phyloP scores from a whole-genome alignment of 768 basidiomycete genomes.

The Mycena olivaceomarginata region DNA sequence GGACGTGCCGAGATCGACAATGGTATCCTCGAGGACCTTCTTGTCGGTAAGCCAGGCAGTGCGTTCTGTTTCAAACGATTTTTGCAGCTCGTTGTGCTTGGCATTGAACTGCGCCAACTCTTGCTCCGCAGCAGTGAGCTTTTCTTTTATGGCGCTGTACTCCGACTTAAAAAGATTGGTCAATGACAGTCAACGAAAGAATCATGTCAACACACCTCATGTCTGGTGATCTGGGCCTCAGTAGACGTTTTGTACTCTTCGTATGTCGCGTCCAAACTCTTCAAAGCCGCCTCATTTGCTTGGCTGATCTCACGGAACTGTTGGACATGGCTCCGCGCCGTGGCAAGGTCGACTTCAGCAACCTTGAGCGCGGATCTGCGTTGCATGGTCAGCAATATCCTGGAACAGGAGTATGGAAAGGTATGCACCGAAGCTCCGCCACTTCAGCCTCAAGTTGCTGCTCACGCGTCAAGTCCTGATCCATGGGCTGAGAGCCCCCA shows the following conservation, averaged over 20 bases:
- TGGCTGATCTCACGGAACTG: constrained; percentile 93
- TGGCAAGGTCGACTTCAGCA: constrained; percentile 84
- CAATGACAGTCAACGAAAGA: not conserved
- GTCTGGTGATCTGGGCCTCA: constrained; percentile 79
- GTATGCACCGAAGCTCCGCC: constrained; percentile 83
- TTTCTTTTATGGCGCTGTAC: constrained; percentile 73
- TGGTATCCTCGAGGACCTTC: constrained; percentile 87
- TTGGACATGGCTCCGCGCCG: constrained; percentile 82
- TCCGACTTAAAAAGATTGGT: constrained; percentile 29
- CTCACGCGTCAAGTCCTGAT: constrained; percentile 76
- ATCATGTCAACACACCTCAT: constrained; percentile 73
- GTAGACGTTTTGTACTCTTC: constrained; percentile 88
- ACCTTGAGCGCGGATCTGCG: constrained; percentile 84
- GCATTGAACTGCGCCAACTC: constrained; percentile 70
- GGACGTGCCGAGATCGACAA: constrained; percentile 86
- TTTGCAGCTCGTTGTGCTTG: constrained; percentile 76
- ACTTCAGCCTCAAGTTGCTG: constrained; percentile 91
- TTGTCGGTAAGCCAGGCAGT: constrained; percentile 86
- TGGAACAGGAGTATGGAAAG: constrained; percentile 40
- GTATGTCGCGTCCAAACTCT: constrained; percentile 80
- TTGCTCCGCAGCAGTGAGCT: constrained; percentile 70
- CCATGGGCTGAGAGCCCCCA: constrained; percentile 56
- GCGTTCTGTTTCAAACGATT: constrained; percentile 81
- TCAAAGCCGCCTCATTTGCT: constrained; percentile 86
- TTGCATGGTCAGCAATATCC: constrained; percentile 49